phyloP scores from a whole-genome alignment of 2,329 filamentous ascomycete species.

The Talaromyces amestolkiae region DNA sequence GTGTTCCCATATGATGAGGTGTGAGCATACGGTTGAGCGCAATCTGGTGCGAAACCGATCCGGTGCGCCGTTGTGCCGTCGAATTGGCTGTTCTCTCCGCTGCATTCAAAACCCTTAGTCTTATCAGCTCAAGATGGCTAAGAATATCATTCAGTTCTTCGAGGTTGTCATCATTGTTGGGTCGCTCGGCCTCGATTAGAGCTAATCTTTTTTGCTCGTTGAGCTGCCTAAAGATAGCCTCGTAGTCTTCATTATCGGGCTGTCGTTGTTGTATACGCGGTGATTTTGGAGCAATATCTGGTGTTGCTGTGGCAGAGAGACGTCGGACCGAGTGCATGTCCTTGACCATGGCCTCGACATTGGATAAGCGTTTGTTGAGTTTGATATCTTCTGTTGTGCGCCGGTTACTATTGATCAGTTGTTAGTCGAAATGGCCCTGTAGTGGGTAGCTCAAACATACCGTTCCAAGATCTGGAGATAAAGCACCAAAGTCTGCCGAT shows the following conservation, averaged over 20 bases:
- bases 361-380: constrained; percentile 3
- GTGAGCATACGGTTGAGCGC: constrained; percentile 13
- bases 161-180: constrained; percentile 18
- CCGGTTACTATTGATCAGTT: not conserved
- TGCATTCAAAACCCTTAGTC: constrained; percentile 18
- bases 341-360: constrained; percentile 13
- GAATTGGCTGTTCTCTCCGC: constrained; percentile 19
- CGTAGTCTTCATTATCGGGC: constrained; percentile 14
- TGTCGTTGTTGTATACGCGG: not conserved
- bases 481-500: constrained; percentile 20
- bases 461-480: constrained; percentile 22
- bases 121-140: constrained; percentile 20
- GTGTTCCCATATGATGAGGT: constrained; percentile 1
- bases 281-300: not conserved
- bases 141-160: constrained; percentile 20
- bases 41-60: constrained; percentile 11
- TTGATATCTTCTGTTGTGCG: constrained; percentile 2
- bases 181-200: constrained; percentile 16
- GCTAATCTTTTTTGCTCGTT: constrained; percentile 20
- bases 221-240: constrained; percentile 18
- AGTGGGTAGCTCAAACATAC: not conserved
- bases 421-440: not conserved
- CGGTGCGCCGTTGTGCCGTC: constrained; percentile 18
- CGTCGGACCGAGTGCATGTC: constrained; percentile 6
- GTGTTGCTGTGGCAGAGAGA: not conserved